A percentile compares a stretch with the other conserved stretches of the same genome.
Evolutionary conservation across 306 rosid species (phyloP).

Genomic region (Spatholobus suberectus): DNA sequence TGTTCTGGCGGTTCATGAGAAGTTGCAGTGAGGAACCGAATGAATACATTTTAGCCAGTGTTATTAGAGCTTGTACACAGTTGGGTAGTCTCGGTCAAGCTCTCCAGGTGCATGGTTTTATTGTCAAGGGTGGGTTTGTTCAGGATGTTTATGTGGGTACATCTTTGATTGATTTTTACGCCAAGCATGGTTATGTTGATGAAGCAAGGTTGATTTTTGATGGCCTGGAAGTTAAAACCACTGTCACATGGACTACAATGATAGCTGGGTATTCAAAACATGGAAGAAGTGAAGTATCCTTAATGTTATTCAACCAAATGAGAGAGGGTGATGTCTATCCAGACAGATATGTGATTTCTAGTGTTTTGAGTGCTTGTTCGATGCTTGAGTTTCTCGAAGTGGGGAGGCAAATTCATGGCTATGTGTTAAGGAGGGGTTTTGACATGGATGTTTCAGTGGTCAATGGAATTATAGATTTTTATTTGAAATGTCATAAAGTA

Average conservation of each 20-base stretch:
- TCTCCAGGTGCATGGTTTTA: conserved; percentile 66
- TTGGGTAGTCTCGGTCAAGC: conserved; percentile 57
- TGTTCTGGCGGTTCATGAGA: conserved; percentile 59
- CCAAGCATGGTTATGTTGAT: conserved; percentile 62
- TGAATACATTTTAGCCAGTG: conserved; percentile 81
- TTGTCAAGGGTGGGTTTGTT: conserved; percentile 66
- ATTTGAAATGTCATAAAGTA: conserved; percentile 77
- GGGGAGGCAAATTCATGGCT: conserved; percentile 87
- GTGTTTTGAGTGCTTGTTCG: conserved; percentile 84
- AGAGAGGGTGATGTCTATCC: conserved; percentile 56
- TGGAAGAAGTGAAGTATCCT: conserved; percentile 74
- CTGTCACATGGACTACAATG: conserved; percentile 82
- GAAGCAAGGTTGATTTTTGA: conserved; percentile 76
- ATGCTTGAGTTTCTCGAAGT: conserved; percentile 66
- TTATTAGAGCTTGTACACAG: conserved; percentile 68
- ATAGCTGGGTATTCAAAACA: conserved; percentile 72
- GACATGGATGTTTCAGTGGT: conserved; percentile 73
- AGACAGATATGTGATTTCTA: conserved; percentile 77
- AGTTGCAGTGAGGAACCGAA: conserved; percentile 57
- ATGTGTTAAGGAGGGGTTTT: conserved; percentile 63
- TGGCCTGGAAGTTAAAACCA: conserved; percentile 55
- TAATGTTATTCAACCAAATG: conserved; percentile 70
- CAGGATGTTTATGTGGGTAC: conserved; percentile 86
- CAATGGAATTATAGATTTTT: conserved; percentile 81
- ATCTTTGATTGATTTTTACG: conserved; percentile 76